These are phyloP conservation scores for Calocybe indica DNA, from an alignment of 768 basidiomycete species.

Conservation along the genomic window DNA sequence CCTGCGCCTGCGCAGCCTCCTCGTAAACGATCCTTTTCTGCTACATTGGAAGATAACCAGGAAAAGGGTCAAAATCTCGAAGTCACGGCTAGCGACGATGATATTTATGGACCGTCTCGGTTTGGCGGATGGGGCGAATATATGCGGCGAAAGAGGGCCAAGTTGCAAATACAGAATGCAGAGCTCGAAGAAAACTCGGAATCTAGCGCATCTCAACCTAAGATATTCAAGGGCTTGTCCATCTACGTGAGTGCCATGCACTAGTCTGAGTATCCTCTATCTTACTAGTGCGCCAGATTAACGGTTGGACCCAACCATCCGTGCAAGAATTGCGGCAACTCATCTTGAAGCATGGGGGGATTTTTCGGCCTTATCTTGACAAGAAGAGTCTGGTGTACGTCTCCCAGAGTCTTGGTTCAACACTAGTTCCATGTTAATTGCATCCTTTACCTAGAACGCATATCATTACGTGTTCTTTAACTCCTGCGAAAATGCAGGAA, in stretches of 20 bases:
- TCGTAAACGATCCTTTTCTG: slow-evolving; percentile 25
- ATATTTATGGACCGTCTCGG: slow-evolving; percentile 67
- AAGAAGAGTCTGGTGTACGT: slow-evolving; percentile 69
- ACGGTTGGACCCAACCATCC: slow-evolving; percentile 85
- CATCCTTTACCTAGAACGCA: slow-evolving; percentile 56
- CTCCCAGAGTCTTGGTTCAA: neutral
- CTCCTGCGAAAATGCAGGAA: slow-evolving; percentile 83
- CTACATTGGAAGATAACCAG: too few species aligned
- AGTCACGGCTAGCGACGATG: slow-evolving; percentile 24
- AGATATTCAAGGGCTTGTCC: slow-evolving; percentile 67
- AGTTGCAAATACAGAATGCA: slow-evolving; percentile 78
- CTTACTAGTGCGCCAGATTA: slow-evolving; percentile 49
- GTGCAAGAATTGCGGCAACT: slow-evolving; percentile 78
- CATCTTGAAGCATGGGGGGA: slow-evolving; percentile 78
- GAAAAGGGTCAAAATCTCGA: slow-evolving; percentile 15
- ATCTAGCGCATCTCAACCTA: slow-evolving; percentile 21
- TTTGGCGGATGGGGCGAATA: slow-evolving; percentile 88
- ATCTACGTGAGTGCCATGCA: slow-evolving; percentile 63
- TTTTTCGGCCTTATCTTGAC: slow-evolving; percentile 80
- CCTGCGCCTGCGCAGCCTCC: slow-evolving; percentile 35
- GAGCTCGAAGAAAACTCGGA: slow-evolving; percentile 21
- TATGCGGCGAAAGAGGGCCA: slow-evolving; percentile 86
- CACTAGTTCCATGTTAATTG: neutral
- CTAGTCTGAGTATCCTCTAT: neutral
- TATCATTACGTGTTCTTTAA: slow-evolving; percentile 87